phyloP scores from a whole-genome alignment of 1,284 basidiomycete genomes.

The Phellopilus nigrolimitatus region DNA sequence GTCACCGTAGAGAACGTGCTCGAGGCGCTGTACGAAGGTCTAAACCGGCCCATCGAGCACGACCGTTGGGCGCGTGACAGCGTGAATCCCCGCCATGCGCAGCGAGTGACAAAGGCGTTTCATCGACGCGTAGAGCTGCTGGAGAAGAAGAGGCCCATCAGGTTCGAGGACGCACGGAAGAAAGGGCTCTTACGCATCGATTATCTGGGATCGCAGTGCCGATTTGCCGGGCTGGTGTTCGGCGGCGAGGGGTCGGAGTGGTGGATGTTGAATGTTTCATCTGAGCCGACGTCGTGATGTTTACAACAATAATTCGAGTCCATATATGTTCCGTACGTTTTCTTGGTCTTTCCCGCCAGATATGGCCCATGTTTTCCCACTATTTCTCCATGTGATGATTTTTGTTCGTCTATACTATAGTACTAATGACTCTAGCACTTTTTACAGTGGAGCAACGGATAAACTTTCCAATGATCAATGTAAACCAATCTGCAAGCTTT shows the following conservation, averaged over 20 bases:
- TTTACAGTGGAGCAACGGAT: too few relatives aligned
- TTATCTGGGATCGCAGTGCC: constrained; percentile 12
- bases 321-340: too few relatives aligned
- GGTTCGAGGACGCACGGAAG: background rate
- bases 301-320: too few relatives aligned
- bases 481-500: too few relatives aligned
- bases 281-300: background rate
- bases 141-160: background rate
- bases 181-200: constrained; percentile 7
- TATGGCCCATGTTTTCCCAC: too few relatives aligned
- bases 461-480: too few relatives aligned
- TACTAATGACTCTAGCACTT: too few relatives aligned
- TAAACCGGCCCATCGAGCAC: background rate
- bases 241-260: constrained; percentile 5
- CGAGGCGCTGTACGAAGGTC: background rate
- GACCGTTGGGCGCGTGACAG: background rate
- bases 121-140: background rate
- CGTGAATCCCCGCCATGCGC: background rate
- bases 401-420: too few relatives aligned
- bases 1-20: constrained; percentile 11
- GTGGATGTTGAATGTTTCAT: constrained; percentile 10
- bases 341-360: background rate
- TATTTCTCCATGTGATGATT: too few relatives aligned
- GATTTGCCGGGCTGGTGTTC: constrained; percentile 7
- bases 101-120: constrained; percentile 1